Evolutionary conservation across 306 rosid species (phyloP), one percentile per base, ranked within the genome.

Genomic region (Vigna hirtella): DNA sequence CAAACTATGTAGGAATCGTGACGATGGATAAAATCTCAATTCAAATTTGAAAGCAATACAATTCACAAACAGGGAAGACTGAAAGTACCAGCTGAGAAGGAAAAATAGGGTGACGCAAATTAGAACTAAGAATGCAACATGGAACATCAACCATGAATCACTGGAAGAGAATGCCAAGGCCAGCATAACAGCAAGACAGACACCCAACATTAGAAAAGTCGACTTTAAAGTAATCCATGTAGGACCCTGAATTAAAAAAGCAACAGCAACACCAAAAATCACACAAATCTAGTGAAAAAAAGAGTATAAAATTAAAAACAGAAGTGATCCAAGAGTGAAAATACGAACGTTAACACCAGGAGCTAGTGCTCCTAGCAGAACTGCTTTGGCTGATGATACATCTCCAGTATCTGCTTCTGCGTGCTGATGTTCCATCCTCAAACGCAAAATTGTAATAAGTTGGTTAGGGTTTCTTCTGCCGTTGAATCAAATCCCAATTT

Each of bases 291-390:
- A 14, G 20, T 8, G 51, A 71, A 70, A 70, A 20, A 20, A 15
- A 48, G 5, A 9, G 64, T 9, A 24, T 4, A 51, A 20, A 48
- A 55, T 10, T 43, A 22, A 47, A 68, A 49, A 18, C 3, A 50
- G 22, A 69, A 70, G 53, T 14, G 30, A 47, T 11, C 34, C 34
- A 4, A 2, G 36, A 77, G 22, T 20, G 71, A 75, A 7, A 51
- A 48, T 36, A 87, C 89, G 65, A 40, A 93, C 97, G 62, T 93
- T 93, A 32, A 93, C 97, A 36, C 98, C 98, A 15, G 98, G 92
- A 61, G 98, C 98, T 70, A 93, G 64, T 70, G 97, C 97, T 55
- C 98, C 98, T 11, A 93, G 88, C 7, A 93, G 86, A 71, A 93
- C 96, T 73, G 98, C 98, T 38, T 78, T 26, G 2, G 97, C 96